Conservation (phyloP, 352 stramenopile genomes). For the Pythium graminicola region DNA sequence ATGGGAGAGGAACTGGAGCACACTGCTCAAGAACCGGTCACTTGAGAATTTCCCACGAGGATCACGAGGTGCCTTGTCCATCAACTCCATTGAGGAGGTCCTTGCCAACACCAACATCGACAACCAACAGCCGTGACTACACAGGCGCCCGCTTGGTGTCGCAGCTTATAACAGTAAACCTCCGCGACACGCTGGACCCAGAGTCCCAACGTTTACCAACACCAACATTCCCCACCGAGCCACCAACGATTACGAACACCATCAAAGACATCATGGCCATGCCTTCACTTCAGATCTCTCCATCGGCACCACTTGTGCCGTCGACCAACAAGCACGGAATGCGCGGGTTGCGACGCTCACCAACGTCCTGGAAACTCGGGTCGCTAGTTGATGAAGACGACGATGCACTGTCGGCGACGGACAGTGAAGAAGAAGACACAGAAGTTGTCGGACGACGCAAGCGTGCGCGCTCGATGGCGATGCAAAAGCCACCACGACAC, state of each 20-base stretch:
- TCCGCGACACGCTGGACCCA: slow-evolving; percentile 14
- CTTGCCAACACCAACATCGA: too few relatives aligned
- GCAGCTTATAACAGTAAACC: slow-evolving; percentile 1
- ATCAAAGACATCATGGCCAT: slow-evolving; percentile 26
- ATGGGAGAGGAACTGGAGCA: slow-evolving; percentile 1
- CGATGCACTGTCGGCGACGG: slow-evolving; percentile 39
- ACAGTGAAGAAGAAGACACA: slow-evolving; percentile 35
- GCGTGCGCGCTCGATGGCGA: slow-evolving; percentile 20
- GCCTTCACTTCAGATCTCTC: slow-evolving; percentile 21
- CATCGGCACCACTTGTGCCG: slow-evolving; percentile 1
- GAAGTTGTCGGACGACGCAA: slow-evolving; percentile 19
- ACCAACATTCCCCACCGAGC: background rate
- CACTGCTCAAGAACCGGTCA: too few relatives aligned
- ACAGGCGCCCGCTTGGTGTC: background rate
- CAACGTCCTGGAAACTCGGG: slow-evolving; percentile 46
- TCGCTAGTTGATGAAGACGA: slow-evolving; percentile 12
- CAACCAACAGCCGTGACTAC: too few relatives aligned
- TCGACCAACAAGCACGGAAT: background rate
- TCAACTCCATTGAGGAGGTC: too few relatives aligned
- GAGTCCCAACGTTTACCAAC: too few relatives aligned
- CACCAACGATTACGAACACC: slow-evolving; percentile 4
- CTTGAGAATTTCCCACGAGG: slow-evolving; percentile 2
- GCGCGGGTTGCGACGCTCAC: slow-evolving; percentile 42
- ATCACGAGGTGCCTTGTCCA: too few relatives aligned
- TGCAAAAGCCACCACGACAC: slow-evolving; percentile 60